phyloP scores from a whole-genome alignment of 169 alveolate genomes.

The Eimeria zaria region DNA sequence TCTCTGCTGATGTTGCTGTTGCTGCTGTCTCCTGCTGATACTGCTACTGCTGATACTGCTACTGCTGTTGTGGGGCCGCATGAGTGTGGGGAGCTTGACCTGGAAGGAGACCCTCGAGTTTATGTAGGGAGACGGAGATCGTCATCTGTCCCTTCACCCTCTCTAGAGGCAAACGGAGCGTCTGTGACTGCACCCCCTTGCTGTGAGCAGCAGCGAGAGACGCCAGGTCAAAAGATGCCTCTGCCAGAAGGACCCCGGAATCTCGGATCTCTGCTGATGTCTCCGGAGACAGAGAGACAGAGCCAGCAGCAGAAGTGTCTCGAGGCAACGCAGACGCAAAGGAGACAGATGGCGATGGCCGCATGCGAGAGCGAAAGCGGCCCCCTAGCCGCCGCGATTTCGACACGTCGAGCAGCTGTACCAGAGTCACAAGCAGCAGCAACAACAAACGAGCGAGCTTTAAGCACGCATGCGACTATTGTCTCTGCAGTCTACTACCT shows the following conservation, averaged over 20 bases:
- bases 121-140: constrained; percentile 3
- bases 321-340: constrained; percentile 55
- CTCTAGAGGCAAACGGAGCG: constrained; percentile 3
- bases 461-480: background rate
- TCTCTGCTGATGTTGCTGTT: background rate
- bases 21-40: background rate
- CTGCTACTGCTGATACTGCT: background rate
- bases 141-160: constrained; percentile 2
- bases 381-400: constrained; percentile 56
- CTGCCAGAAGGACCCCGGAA: constrained; percentile 37
- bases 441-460: background rate
- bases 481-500: background rate
- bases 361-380: constrained; percentile 53
- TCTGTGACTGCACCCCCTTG: background rate
- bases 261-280: constrained; percentile 12
- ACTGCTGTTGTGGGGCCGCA: background rate
- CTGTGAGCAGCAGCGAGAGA: constrained; percentile 41
- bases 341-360: constrained; percentile 46
- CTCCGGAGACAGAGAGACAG: constrained; percentile 38
- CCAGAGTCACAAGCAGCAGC: background rate
- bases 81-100: background rate
- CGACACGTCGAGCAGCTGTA: constrained; percentile 38
- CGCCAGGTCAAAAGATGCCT: constrained; percentile 29
- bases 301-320: constrained; percentile 45
- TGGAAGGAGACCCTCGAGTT: constrained; percentile 6